phyloP scores from a whole-genome alignment of 2,329 filamentous ascomycete genomes.

The Helminthosporium solani region DNA sequence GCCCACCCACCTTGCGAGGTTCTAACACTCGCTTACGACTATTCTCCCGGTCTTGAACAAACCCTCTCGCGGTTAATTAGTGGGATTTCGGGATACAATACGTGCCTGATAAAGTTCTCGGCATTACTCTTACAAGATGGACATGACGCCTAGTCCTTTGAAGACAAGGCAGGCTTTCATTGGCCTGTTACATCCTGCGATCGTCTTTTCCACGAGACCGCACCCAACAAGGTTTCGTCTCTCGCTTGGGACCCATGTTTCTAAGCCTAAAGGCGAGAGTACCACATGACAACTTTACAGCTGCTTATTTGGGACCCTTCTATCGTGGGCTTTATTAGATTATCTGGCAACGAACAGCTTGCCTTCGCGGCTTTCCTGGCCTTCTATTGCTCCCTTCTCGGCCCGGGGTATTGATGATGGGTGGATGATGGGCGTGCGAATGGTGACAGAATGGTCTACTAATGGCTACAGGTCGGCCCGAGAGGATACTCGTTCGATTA shows the following conservation, averaged over 20 bases:
- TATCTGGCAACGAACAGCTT: neutral
- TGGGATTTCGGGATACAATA: too few species aligned
- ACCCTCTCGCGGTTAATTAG: too few species aligned
- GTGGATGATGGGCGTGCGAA: neutral
- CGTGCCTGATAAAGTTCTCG: too few species aligned
- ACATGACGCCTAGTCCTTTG: too few species aligned
- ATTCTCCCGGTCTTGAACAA: too few species aligned
- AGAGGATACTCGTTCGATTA: neutral
- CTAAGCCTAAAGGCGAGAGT: neutral
- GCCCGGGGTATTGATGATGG: neutral
- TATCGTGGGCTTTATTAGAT: neutral
- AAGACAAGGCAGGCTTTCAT: too few species aligned
- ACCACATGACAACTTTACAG: neutral
- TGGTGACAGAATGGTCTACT: neutral
- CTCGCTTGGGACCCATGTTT: neutral
- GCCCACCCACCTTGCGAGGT: too few species aligned
- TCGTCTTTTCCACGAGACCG: too few species aligned
- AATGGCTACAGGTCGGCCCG: conserved; percentile 2
- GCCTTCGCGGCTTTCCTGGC: neutral
- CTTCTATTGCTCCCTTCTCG: neutral
- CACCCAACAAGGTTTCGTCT: neutral
- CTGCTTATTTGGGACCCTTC: neutral
- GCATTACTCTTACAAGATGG: too few species aligned
- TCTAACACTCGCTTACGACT: too few species aligned
- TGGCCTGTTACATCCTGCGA: too few species aligned